These are phyloP conservation scores for Tagetes erecta DNA, from an alignment of 129 eudicot species.

Conservation along the genomic window DNA sequence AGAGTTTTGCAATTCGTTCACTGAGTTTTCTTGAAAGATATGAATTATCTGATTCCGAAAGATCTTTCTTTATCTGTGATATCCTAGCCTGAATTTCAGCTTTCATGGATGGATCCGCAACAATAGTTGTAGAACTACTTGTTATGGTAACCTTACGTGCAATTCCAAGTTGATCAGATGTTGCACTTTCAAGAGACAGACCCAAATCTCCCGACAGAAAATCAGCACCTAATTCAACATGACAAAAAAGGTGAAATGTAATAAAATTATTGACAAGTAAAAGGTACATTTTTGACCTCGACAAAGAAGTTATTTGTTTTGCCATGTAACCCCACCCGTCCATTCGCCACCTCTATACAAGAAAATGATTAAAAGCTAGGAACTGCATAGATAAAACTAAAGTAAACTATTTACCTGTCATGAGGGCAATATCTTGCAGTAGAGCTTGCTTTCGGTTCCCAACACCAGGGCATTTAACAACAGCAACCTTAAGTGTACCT, in stretches of 20 bases:
- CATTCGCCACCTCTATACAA: neutral
- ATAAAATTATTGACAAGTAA: neutral
- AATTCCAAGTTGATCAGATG: constrained; percentile 94
- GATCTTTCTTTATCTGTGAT: constrained; percentile 83
- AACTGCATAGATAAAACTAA: neutral
- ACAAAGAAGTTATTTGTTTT: too few species aligned
- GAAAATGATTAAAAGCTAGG: neutral
- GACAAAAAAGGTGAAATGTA: neutral
- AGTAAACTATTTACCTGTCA: constrained; percentile 61
- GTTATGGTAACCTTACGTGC: constrained; percentile 72
- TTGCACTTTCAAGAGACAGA: constrained; percentile 61
- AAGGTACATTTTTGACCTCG: too few species aligned
- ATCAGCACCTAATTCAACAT: constrained; percentile 70
- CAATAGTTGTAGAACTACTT: constrained; percentile 67
- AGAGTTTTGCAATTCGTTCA: constrained; percentile 89
- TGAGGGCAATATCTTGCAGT: constrained; percentile 81
- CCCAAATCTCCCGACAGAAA: constrained; percentile 88
- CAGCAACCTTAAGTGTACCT: constrained; percentile 73
- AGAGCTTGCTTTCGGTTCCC: constrained; percentile 70
- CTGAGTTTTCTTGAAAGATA: constrained; percentile 57
- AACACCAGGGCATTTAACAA: constrained; percentile 80
- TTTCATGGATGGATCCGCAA: constrained; percentile 77
- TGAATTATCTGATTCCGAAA: constrained; percentile 69
- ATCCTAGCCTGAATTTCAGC: constrained; percentile 86
- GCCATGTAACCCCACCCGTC: neutral